Evolutionary conservation across 2,329 filamentous ascomycete species (phyloP).

Genomic region (Phoma sp.): DNA sequence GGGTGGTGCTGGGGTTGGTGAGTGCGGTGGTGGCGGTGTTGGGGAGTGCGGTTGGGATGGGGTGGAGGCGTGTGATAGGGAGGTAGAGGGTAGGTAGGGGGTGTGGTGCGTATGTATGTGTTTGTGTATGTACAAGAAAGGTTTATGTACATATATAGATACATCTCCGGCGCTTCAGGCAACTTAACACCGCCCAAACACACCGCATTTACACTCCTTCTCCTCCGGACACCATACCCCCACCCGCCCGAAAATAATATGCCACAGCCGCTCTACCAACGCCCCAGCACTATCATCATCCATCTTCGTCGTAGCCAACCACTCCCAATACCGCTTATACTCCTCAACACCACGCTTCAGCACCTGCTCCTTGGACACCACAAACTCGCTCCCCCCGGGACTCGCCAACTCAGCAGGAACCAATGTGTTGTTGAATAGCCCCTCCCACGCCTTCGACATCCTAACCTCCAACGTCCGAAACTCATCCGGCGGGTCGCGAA

Average conservation of each 20-base stretch:
- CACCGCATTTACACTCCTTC: constrained; percentile 31
- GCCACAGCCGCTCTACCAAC: constrained; percentile 38
- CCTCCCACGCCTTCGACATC: constrained; percentile 49
- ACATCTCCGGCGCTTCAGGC: no score
- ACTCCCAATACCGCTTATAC: constrained; percentile 36
- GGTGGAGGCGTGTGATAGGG: no score
- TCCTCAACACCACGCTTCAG: constrained; percentile 33
- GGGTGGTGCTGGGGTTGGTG: no score
- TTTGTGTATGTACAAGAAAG: no score
- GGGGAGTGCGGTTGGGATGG: no score
- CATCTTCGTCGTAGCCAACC: constrained; percentile 34
- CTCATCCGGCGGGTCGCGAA: constrained; percentile 28
- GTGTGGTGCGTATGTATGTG: no score
- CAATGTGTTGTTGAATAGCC: constrained; percentile 48
- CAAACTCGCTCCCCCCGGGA: constrained; percentile 52
- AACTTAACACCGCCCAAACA: constrained; percentile 27
- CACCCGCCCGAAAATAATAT: constrained; percentile 33
- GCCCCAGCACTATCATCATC: constrained; percentile 34
- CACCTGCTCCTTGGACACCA: constrained; percentile 39
- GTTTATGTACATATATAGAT: no score
- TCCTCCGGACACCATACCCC: constrained; percentile 32
- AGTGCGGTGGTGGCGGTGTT: no score
- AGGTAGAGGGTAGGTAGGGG: no score
- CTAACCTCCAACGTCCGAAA: constrained; percentile 33
- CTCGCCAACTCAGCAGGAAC: constrained; percentile 53